Evolutionary conservation across 306 rosid genomes (phyloP), one percentile per base, ranked within the genome.

Genomic region (Ochetophila trinervis): DNA sequence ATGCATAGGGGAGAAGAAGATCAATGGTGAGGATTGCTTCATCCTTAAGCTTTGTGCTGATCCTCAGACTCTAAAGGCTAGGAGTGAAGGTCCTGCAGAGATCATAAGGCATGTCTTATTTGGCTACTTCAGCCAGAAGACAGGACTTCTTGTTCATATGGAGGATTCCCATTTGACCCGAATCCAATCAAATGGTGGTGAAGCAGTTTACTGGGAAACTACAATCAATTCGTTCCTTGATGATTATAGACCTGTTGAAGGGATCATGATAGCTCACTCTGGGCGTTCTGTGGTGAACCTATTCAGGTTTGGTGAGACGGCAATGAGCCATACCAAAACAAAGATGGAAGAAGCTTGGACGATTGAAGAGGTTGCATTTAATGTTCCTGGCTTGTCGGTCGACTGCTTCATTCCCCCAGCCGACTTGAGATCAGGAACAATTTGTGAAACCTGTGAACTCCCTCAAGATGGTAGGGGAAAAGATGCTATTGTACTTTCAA

Each of bases 291-390:
- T 86, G 62, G 97, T 90, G 44, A 94, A 96, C 32, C 99, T 94
- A 44, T 94, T 90, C 83, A 81, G 95, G 72, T 94, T 94, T 6
- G 99, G 99, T 16, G 99, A 94, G 77, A 94, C 83, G 91, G 99
- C 97, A 21, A 88, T 94, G 99, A 94, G 99, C 75, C 99, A 94
- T 62, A 83, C 88, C 53, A 94, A 94, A 80, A 94, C 99, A 8
- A 94, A 49, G 80, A 94, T 94, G 99, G 99, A 94, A 83, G 97
- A 94, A 80, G 97, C 95, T 21, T 94, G 99, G 99, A 88, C 97
- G 16, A 94, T 94, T 1, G 97, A 94, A 68, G 99, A 94, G 87
- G 99, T 90, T 32, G 99, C 97, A 0, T 94, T 94, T 81, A 94
- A 94, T 55, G 82, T 94, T 51, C 91, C 95, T 0, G 99, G 99